Conservation (phyloP, 2,329 filamentous ascomycete species). For the Calonectria leucothoes region DNA sequence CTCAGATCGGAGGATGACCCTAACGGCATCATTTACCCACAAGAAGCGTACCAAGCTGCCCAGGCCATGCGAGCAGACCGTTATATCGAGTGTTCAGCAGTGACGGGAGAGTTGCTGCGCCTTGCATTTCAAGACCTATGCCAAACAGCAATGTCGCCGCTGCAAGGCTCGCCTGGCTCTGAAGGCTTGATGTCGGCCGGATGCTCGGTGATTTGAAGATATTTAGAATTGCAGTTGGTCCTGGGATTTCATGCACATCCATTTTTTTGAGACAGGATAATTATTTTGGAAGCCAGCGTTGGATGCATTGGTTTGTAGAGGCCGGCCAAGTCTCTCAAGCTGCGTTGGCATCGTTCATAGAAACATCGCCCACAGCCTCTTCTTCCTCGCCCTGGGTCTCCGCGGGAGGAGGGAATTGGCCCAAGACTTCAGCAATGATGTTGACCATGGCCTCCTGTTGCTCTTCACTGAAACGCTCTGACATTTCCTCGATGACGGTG, state of each 20-base stretch:
- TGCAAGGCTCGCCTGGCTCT: slow-evolving; percentile 57
- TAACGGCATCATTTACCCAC: slow-evolving; percentile 70
- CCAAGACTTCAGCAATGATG: slow-evolving; percentile 68
- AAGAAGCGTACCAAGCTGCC: slow-evolving; percentile 68
- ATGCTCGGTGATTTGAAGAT: slow-evolving; percentile 61
- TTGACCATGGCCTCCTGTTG: slow-evolving; percentile 69
- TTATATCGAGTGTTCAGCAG: slow-evolving; percentile 73
- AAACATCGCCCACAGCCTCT: slow-evolving; percentile 48
- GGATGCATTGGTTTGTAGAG: slow-evolving; percentile 1
- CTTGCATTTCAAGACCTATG: slow-evolving; percentile 72
- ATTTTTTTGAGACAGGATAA: not conserved
- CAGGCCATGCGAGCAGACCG: slow-evolving; percentile 71
- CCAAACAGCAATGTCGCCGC: slow-evolving; percentile 63
- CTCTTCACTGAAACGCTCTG: slow-evolving; percentile 68
- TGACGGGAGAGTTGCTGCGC: slow-evolving; percentile 68
- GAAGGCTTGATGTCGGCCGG: slow-evolving; percentile 39
- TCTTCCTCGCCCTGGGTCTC: slow-evolving; percentile 42
- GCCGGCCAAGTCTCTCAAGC: slow-evolving; percentile 34
- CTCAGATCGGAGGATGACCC: slow-evolving; percentile 68
- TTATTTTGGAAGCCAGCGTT: not conserved
- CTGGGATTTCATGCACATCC: not conserved
- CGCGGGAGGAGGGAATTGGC: slow-evolving; percentile 55
- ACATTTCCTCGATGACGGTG: slow-evolving; percentile 74
- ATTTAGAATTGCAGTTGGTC: not conserved
- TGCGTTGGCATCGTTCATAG: slow-evolving; percentile 50